Evolutionary conservation across 768 basidiomycete genomes (phyloP), one percentile per base, ranked within the genome.

Genomic region (Collybia mongolica): DNA sequence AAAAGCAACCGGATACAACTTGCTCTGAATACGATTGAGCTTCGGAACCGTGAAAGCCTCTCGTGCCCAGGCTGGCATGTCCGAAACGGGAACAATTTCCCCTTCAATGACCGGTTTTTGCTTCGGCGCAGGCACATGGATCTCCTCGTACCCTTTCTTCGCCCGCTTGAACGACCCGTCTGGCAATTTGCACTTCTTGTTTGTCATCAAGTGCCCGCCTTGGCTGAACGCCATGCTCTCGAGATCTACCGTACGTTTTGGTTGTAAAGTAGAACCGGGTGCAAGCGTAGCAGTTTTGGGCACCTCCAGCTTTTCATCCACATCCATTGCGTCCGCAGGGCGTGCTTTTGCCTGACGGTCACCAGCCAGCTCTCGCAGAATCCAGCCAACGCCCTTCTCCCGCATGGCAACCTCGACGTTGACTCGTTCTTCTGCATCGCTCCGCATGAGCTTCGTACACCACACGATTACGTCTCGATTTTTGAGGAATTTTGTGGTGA

Each of bases 371-470:
- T 93, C 93, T 48, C 90, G 82, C 46, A 96, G 64, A 65, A 99
- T 98, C 94, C 94, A 98, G 0, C 93, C 95, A 8, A 95, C 81
- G 12, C 92, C 93, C 69, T 92, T 96, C 73, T 98, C 96, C 39
- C 96, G 79, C 97, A 99, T 99, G 0, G 93, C 93, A 3, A 98
- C 96, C 69, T 98, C 96, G 35, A 97, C 82, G 61, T 98, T 92
- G 38, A 95, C 83, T 40, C 88, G 82, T 65, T 93, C 92, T 39
- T 98, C 88, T 0, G 90, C 90, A 58, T 88, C 84, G 47, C 87
- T 88, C 20, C 96, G 83, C 69, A 93, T 90, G 44, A 98, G 80
- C 69, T 95, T 95, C 41, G 97, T 99, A 60, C 93, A 97, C 97
- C 97, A 99, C 0, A 98, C 93, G 43, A 98, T 77, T 51, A 93